Percentiles rank a stretch among this genome's conserved stretches.
Conservation (phyloP, 306 rosid species). For the Pterocarpus macrocarpus region DNA sequence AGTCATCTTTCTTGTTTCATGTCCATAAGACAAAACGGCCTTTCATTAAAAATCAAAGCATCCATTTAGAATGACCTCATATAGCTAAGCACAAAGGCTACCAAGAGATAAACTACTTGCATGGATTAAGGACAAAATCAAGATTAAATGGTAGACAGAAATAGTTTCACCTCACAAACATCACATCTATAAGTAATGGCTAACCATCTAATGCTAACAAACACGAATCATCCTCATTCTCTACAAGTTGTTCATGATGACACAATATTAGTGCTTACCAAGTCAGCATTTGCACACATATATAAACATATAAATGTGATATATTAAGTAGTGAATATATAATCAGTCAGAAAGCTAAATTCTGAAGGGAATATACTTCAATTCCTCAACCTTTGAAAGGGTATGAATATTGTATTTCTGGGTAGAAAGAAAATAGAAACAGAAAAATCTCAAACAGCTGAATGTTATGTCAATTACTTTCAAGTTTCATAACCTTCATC, state of each 20-base stretch:
- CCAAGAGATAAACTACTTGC: not conserved
- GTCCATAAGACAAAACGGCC: not conserved
- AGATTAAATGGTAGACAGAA: not conserved
- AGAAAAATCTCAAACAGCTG: constrained; percentile 6
- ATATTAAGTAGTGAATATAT: not conserved
- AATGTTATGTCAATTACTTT: constrained; percentile 20
- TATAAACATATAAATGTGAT: not conserved
- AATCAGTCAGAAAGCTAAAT: constrained; percentile 13
- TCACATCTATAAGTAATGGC: constrained; percentile 11
- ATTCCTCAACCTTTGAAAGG: constrained; percentile 12
- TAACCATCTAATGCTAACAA: not conserved
- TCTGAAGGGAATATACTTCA: not conserved
- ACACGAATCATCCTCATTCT: not conserved
- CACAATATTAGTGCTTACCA: not conserved
- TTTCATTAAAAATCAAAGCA: constrained; percentile 20
- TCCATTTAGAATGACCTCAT: constrained; percentile 5
- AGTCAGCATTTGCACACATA: not conserved
- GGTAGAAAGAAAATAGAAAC: not conserved
- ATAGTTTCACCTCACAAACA: not conserved
- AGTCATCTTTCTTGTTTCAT: constrained; percentile 11
- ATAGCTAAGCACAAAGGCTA: constrained; percentile 23
- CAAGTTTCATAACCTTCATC: constrained; percentile 9
- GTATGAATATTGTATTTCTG: not conserved
- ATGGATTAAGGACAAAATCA: constrained; percentile 2
- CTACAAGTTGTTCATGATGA: not conserved